These are phyloP conservation scores for Datisca glomerata DNA, from an alignment of 306 rosid genomes.

Conservation along the genomic window DNA sequence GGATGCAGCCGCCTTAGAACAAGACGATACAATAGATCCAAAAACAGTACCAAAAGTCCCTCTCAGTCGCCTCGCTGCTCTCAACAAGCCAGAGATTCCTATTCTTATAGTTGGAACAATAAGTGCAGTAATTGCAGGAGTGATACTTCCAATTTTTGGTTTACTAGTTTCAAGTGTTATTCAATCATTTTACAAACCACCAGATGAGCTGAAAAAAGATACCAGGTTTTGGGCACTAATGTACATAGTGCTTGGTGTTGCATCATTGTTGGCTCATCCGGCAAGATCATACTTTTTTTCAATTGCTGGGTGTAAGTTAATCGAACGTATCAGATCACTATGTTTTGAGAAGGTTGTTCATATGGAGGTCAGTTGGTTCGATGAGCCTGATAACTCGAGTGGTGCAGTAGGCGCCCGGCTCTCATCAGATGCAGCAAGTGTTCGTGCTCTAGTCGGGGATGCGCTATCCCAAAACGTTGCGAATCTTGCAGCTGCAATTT, in stretches of 20 bases:
- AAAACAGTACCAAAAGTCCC: constrained; percentile 33
- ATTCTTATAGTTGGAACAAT: constrained; percentile 43
- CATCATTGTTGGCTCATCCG: constrained; percentile 35
- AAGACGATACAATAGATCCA: not conserved
- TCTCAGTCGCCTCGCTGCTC: constrained; percentile 59
- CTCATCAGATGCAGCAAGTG: constrained; percentile 72
- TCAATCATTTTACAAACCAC: constrained; percentile 50
- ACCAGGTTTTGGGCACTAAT: constrained; percentile 64
- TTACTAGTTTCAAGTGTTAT: constrained; percentile 47
- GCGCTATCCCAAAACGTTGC: constrained; percentile 48
- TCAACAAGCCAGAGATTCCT: constrained; percentile 90
- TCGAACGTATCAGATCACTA: constrained; percentile 53
- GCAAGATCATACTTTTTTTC: constrained; percentile 45
- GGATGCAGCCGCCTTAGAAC: constrained; percentile 5
- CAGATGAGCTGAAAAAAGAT: constrained; percentile 43
- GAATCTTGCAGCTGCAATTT: constrained; percentile 39
- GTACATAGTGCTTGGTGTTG: constrained; percentile 38
- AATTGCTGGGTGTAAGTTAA: constrained; percentile 66
- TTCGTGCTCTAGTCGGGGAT: constrained; percentile 72
- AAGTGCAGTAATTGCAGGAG: constrained; percentile 49
- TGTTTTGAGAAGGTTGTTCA: constrained; percentile 65
- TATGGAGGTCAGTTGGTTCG: constrained; percentile 87
- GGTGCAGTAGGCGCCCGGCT: constrained; percentile 76
- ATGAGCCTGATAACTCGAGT: constrained; percentile 71
- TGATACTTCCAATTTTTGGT: constrained; percentile 51